These are phyloP conservation scores for Antrodiella citrinella DNA, from an alignment of 768 basidiomycete species.

Conservation along the genomic window DNA sequence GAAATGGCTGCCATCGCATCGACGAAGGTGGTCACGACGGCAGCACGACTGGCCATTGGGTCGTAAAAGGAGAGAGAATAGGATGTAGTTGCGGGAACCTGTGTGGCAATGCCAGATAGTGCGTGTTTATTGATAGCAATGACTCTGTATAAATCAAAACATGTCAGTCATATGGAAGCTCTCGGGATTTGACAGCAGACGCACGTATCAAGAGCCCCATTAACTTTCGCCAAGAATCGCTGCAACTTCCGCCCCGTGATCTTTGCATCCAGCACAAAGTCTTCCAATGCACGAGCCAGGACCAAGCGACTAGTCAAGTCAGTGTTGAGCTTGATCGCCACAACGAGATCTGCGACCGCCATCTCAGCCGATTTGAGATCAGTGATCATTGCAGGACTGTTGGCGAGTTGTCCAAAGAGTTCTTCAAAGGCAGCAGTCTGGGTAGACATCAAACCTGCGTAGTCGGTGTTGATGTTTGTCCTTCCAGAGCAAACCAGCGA, in stretches of 20 bases:
- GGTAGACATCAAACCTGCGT: not conserved
- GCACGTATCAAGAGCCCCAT: not conserved
- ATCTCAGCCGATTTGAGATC: not conserved
- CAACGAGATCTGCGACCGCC: not conserved
- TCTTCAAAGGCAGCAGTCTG: not conserved
- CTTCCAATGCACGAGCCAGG: not conserved
- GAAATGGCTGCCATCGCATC: not conserved
- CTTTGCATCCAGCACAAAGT: not conserved
- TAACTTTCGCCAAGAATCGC: not conserved
- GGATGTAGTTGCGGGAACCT: too few relatives aligned
- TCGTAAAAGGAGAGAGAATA: too few relatives aligned
- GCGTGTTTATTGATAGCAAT: not conserved
- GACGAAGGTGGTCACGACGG: not conserved
- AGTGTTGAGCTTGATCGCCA: not conserved
- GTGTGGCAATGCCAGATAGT: too few relatives aligned
- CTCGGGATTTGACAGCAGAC: too few relatives aligned
- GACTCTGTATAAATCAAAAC: too few relatives aligned
- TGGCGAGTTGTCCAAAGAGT: not conserved
- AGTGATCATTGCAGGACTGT: not conserved
- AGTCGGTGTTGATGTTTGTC: not conserved
- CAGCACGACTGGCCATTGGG: not conserved
- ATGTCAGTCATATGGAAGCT: too few relatives aligned
- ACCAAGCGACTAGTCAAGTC: not conserved
- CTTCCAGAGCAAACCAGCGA: too few relatives aligned
- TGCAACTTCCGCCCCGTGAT: not conserved